Evolutionary conservation across 1,284 basidiomycete species (phyloP), one percentile per base, ranked within the genome.

Genomic region (Pseudozyma sp.): DNA sequence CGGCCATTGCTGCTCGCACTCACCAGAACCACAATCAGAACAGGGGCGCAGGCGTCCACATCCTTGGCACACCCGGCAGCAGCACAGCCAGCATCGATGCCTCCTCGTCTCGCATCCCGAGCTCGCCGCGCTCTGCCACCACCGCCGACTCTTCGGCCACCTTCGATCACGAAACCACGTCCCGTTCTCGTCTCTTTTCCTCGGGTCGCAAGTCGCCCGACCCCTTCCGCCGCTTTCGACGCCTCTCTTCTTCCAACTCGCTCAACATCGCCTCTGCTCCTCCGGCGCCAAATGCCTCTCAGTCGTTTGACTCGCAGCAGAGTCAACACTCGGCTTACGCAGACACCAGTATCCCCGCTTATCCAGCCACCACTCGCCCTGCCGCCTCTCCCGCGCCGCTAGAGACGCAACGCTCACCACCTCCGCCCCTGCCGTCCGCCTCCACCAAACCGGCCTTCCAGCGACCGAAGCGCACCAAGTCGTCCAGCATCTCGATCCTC

Each of bases 181-280:
- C 44, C 11, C 66, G 55, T 7, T 53, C 67, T 4, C 56, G 67
- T 30, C 46, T 69, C 49, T 64, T 66, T 39, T 67, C 70, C 1
- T 70, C 67, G 0, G 73, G 73, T 10, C 73, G 73, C 50, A 70
- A 71, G 61, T 71, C 73, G 17, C 73, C 73, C 11, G 68, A 64
- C n/a, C 68, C 73, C n/a, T 75, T 75, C 9, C 54, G 61, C 14
- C 68, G 68, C 49, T 75, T 75, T 34, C 60, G 68, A 5, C 63
- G 73, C 16, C 47, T 61, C 19, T 75, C 71, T 7, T 66, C 68
- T 9, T 55, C 59, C 60, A 68, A 58, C 43, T 61, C 63, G n/a
- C 64, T 75, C 49, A 58, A 59, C 29, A 42, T 72, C 13, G 29
- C 55, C 16, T 47, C 69, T 4, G 67, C 63, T 47, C 55, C 63